Conservation (phyloP, 2,329 filamentous ascomycete genomes). For the Pyrenophora graminea region DNA sequence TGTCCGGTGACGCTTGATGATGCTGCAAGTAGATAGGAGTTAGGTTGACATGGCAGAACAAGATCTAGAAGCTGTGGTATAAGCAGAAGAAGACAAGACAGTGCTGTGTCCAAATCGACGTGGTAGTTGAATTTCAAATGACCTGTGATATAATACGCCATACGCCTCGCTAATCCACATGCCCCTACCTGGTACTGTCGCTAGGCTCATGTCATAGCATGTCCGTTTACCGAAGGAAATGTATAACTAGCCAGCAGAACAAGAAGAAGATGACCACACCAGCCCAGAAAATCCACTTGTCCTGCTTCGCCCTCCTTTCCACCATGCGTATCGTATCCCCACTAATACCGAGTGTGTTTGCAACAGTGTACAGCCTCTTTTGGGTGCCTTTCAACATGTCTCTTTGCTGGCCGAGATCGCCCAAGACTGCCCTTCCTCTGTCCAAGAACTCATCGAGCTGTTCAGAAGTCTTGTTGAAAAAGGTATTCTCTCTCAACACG, state of each 20-base stretch:
- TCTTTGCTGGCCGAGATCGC: slow-evolving; percentile 84
- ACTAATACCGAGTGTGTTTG: slow-evolving; percentile 89
- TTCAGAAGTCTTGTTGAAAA: slow-evolving; percentile 78
- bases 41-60: too few species aligned
- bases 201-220: too few species aligned
- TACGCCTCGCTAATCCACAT: too few species aligned
- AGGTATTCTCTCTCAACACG: slow-evolving; percentile 85
- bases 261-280: slow-evolving; percentile 84
- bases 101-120: too few species aligned
- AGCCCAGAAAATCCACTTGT: slow-evolving; percentile 96
- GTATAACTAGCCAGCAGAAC: slow-evolving; percentile 90
- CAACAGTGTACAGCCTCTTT: slow-evolving; percentile 85
- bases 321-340: slow-evolving; percentile 98
- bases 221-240: slow-evolving; percentile 66
- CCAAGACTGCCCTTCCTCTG: slow-evolving; percentile 84
- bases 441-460: slow-evolving; percentile 95
- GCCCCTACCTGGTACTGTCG: too few species aligned
- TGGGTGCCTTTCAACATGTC: slow-evolving; percentile 97
- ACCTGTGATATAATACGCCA: too few species aligned
- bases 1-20: too few species aligned
- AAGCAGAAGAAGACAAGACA: too few species aligned
- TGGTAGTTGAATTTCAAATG: too few species aligned
- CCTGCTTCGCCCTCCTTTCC: slow-evolving; percentile 85
- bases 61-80: too few species aligned
- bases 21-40: too few species aligned